These are phyloP conservation scores for Flaveria robusta DNA, from an alignment of 129 eudicot genomes.

Conservation along the genomic window DNA sequence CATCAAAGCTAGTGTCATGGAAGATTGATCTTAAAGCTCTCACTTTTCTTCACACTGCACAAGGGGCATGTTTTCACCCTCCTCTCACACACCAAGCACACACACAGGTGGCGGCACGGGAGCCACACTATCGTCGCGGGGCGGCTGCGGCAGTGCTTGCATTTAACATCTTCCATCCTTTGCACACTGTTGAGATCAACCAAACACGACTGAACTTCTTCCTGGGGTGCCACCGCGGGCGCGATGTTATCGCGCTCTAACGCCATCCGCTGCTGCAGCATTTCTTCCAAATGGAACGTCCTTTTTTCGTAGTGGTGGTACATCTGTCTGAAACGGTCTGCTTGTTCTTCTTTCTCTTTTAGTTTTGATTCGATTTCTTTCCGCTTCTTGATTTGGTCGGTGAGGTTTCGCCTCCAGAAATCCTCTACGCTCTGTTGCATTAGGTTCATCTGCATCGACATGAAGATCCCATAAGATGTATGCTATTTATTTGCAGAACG, in stretches of 20 bases:
- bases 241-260: background rate
- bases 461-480: background rate
- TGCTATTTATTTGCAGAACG: no score
- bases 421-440: conserved; percentile 27
- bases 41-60: conserved; percentile 18
- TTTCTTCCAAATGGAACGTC: conserved; percentile 19
- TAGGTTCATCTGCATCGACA: conserved; percentile 19
- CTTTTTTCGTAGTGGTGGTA: conserved; percentile 27
- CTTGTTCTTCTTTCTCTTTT: conserved; percentile 27
- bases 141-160: conserved; percentile 30
- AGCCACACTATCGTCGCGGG: conserved; percentile 42
- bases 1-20: background rate
- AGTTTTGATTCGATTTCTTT: conserved; percentile 25
- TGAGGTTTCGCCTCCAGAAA: conserved; percentile 30
- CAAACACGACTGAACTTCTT: conserved; percentile 37
- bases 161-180: conserved; percentile 23
- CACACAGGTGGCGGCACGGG: conserved; percentile 41
- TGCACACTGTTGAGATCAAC: conserved; percentile 12
- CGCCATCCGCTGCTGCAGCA: conserved; percentile 2
- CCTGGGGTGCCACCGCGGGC: background rate
- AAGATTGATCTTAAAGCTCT: conserved; percentile 26
- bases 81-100: conserved; percentile 37
- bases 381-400: conserved; percentile 18
- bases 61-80: conserved; percentile 27
- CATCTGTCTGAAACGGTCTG: conserved; percentile 28